Evolutionary conservation across 1,284 basidiomycete genomes (phyloP).

Genomic region (Microbotryum intermedium): DNA sequence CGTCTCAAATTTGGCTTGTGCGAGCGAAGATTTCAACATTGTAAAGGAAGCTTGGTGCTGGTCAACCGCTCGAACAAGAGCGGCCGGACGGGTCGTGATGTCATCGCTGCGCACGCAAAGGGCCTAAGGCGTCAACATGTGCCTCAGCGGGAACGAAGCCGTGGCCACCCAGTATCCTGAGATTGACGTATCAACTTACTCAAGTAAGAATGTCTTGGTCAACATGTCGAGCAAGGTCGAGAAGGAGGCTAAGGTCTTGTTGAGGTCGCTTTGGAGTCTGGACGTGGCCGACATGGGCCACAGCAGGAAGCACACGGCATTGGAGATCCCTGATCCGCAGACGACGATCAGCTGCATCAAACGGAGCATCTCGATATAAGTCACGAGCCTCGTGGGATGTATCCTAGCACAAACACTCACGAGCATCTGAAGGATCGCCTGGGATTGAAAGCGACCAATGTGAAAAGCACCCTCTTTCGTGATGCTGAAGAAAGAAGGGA

Average conservation of each 20-base stretch:
- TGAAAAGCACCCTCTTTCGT: conserved; percentile 81
- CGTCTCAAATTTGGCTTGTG: conserved; percentile 77
- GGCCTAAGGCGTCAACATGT: conserved; percentile 37
- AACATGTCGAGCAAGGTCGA: conserved; percentile 71
- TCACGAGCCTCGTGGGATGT: too few relatives aligned
- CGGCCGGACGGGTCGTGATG: conserved; percentile 52
- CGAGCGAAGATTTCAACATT: conserved; percentile 68
- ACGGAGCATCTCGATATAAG: not conserved
- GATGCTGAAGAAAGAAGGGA: conserved; percentile 46
- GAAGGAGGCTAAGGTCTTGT: conserved; percentile 75
- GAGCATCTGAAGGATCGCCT: conserved; percentile 37
- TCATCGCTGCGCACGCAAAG: conserved; percentile 51
- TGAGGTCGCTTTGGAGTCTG: conserved; percentile 70
- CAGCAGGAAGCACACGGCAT: conserved; percentile 68
- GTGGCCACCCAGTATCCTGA: too few relatives aligned
- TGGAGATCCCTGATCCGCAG: conserved; percentile 66
- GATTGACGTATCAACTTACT: conserved; percentile 37
- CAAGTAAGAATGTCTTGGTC: conserved; percentile 72
- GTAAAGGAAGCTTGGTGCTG: conserved; percentile 78
- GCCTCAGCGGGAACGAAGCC: too few relatives aligned
- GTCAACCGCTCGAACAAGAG: conserved; percentile 45
- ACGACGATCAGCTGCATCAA: conserved; percentile 69
- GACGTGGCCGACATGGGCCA: conserved; percentile 78
- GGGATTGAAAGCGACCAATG: conserved; percentile 41
- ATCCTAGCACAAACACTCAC: not conserved